Conservation (phyloP, 2,329 filamentous ascomycete genomes). For the Alternaria burnsii region DNA sequence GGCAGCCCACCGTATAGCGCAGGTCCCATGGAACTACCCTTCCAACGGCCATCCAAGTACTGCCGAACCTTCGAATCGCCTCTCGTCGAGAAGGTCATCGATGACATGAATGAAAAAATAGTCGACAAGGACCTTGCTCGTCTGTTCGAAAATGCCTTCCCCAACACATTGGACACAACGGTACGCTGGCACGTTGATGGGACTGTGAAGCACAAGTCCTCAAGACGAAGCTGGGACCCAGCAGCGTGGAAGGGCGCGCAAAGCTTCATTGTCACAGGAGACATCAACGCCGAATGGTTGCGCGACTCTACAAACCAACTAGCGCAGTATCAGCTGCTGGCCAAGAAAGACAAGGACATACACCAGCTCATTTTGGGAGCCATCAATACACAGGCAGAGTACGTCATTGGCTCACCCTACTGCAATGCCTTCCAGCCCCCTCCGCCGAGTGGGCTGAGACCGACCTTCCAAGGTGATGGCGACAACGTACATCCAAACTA, state of each 20-base stretch:
- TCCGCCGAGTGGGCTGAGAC: conserved; percentile 76
- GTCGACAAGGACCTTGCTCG: conserved; percentile 87
- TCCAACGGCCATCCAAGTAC: conserved; percentile 78
- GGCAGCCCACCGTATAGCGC: conserved; percentile 77
- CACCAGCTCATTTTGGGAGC: conserved; percentile 85
- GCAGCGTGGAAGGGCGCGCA: conserved; percentile 83
- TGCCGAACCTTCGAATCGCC: conserved; percentile 92
- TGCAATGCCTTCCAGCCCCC: conserved; percentile 99
- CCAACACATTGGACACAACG: conserved; percentile 89
- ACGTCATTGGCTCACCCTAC: conserved; percentile 92
- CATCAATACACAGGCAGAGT: conserved; percentile 95
- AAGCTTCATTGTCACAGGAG: conserved; percentile 91
- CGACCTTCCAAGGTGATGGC: conserved; percentile 79
- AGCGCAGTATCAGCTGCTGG: conserved; percentile 84
- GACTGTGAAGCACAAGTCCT: conserved; percentile 52
- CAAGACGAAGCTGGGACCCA: conserved; percentile 40
- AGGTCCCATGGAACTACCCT: conserved; percentile 82
- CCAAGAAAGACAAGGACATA: conserved; percentile 80
- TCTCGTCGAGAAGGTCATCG: conserved; percentile 86
- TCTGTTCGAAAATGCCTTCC: conserved; percentile 94
- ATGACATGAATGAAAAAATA: conserved; percentile 80
- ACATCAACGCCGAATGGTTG: conserved; percentile 93
- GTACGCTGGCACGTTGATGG: conserved; percentile 84
- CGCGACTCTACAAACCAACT: conserved; percentile 94
- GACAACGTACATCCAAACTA: conserved; percentile 88